Evolutionary conservation across 106 monocot species (phyloP).

Genomic region (Dendrobium officinale): DNA sequence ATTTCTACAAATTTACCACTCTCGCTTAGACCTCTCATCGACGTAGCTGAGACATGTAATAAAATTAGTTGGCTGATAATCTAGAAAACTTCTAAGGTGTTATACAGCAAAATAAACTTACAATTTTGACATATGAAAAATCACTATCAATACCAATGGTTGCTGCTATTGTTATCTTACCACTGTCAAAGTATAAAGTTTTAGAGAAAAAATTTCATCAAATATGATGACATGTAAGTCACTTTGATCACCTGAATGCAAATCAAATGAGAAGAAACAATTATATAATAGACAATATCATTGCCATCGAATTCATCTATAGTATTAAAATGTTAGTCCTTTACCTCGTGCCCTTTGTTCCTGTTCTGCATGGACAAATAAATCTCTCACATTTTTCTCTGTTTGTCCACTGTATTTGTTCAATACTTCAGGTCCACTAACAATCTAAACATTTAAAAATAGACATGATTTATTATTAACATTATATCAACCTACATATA

Average conservation of each 20-base stretch:
- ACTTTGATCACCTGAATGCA: constrained; percentile 88
- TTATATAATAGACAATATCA: background rate
- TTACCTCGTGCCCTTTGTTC: constrained; percentile 81
- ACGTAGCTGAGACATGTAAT: constrained; percentile 72
- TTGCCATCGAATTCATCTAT: background rate
- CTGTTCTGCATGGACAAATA: constrained; percentile 98
- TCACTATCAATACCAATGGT: constrained; percentile 88
- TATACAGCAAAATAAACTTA: constrained; percentile 34
- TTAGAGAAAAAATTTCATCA: constrained; percentile 64
- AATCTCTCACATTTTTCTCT: constrained; percentile 99
- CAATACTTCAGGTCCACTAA: constrained; percentile 98
- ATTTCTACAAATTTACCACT: constrained; percentile 85
- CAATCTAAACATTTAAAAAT: constrained; percentile 51
- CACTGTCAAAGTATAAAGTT: constrained; percentile 39
- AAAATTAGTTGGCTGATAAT: background rate
- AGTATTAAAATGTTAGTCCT: background rate
- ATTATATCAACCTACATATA: background rate
- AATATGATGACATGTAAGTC: constrained; percentile 26
- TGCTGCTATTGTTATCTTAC: constrained; percentile 84
- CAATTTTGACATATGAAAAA: constrained; percentile 92
- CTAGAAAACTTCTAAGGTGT: background rate
- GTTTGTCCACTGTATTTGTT: constrained; percentile 99
- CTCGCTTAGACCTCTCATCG: constrained; percentile 93
- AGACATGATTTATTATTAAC: background rate
- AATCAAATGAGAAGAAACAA: constrained; percentile 5